These are phyloP conservation scores for Chrysoporthe deuterocubensis DNA, from an alignment of 2,329 filamentous ascomycete species.

Conservation along the genomic window DNA sequence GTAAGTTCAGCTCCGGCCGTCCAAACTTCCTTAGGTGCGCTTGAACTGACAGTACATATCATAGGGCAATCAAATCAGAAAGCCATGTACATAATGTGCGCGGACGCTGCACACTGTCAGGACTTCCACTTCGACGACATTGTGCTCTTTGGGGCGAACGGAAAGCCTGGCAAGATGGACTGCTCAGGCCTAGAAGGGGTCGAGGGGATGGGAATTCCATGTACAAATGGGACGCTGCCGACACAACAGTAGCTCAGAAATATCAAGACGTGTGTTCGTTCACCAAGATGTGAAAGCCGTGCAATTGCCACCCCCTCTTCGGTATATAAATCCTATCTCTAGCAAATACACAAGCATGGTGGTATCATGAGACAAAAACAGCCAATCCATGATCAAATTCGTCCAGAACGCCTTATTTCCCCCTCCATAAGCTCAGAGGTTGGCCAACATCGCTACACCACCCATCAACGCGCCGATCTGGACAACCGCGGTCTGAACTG, in stretches of 20 bases:
- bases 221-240: constrained; percentile 30
- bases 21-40: neutral
- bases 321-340: neutral
- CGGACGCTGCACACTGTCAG: constrained; percentile 30
- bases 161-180: constrained; percentile 31
- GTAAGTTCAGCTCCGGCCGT: constrained; percentile 11
- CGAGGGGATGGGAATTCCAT: constrained; percentile 31
- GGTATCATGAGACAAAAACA: neutral
- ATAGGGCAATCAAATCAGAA: constrained; percentile 29
- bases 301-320: neutral
- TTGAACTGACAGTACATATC: neutral
- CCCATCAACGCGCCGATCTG: constrained; percentile 15
- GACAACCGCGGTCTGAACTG: constrained; percentile 10
- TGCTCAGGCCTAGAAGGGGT: constrained; percentile 32
- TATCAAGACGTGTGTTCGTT: neutral
- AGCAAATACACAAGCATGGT: neutral
- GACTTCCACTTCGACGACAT: constrained; percentile 32
- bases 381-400: neutral
- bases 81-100: constrained; percentile 30
- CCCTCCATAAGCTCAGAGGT: constrained; percentile 1
- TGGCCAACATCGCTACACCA: constrained; percentile 7
- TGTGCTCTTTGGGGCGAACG: constrained; percentile 29
- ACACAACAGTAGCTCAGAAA: neutral
- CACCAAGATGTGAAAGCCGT: neutral
- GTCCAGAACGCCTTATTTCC: neutral